Conservation (phyloP, 2,329 filamentous ascomycete species). For the Apiospora koreana region DNA sequence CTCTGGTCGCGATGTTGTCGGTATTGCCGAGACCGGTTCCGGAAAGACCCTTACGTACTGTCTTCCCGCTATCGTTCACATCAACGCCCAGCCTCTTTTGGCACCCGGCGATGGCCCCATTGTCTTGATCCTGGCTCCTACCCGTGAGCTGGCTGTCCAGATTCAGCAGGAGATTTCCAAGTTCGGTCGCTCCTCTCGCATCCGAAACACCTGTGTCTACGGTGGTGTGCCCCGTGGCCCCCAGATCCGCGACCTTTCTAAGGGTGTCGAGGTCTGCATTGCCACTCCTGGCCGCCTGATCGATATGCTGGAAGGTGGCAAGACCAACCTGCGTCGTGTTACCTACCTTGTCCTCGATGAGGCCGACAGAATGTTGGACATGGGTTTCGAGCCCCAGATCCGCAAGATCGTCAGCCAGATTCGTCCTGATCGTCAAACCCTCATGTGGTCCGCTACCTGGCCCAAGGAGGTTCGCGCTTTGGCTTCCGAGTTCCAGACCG, state of each 20-base stretch:
- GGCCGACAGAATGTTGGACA: constrained; percentile 99
- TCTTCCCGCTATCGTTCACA: constrained; percentile 96
- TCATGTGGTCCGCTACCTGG: constrained; percentile 99
- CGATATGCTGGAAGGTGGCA: constrained; percentile 96
- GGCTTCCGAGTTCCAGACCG: constrained; percentile 84
- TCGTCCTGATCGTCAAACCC: constrained; percentile 95
- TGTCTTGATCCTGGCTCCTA: constrained; percentile 92
- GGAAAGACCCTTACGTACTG: constrained; percentile 99
- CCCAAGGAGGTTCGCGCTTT: constrained; percentile 96
- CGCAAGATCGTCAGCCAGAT: constrained; percentile 98
- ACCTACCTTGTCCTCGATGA: constrained; percentile 98
- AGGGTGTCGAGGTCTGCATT: constrained; percentile 98
- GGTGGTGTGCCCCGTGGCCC: constrained; percentile 97
- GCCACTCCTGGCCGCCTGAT: constrained; percentile 97
- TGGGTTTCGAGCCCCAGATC: constrained; percentile 99
- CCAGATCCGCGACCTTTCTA: constrained; percentile 91
- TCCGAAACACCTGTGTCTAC: constrained; percentile 98
- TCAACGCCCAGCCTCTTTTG: constrained; percentile 96
- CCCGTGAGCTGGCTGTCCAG: constrained; percentile 96
- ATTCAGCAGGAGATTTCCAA: constrained; percentile 99
- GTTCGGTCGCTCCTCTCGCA: constrained; percentile 96
- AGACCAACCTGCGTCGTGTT: constrained; percentile 96
- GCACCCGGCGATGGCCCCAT: constrained; percentile 95
- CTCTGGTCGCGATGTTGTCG: constrained; percentile 95
- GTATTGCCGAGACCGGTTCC: constrained; percentile 98